phyloP scores from a whole-genome alignment of 192 early-diverging fungal genomes.

The Linnemannia elongata region DNA sequence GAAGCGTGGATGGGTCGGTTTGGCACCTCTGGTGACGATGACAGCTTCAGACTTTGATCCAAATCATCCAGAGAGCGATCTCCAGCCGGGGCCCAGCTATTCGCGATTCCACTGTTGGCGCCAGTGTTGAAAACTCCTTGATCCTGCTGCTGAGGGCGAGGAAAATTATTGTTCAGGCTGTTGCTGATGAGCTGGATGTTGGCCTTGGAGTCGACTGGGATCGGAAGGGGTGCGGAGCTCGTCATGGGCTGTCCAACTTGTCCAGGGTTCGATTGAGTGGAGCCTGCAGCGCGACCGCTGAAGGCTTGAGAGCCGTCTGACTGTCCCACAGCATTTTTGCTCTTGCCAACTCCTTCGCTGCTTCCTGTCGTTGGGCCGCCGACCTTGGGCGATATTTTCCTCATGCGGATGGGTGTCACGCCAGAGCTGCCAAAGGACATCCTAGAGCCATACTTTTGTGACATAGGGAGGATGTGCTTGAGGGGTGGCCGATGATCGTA shows the following conservation, averaged over 20 bases:
- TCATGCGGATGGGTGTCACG: slow-evolving; percentile 24
- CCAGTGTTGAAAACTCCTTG: neutral
- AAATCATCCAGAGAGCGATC: neutral
- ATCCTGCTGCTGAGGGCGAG: neutral
- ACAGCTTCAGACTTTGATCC: neutral
- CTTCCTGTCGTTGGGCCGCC: slow-evolving; percentile 5
- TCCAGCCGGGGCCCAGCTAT: neutral
- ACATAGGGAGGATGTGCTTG: slow-evolving; percentile 50
- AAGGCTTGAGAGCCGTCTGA: neutral
- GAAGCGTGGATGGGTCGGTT: neutral
- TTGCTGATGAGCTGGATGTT: neutral
- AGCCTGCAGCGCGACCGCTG: neutral
- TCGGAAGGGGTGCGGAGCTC: neutral
- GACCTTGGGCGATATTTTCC: slow-evolving; percentile 45
- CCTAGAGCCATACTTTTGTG: slow-evolving; percentile 39
- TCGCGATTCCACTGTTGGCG: neutral
- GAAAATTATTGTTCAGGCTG: neutral
- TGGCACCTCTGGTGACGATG: neutral
- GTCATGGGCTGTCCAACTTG: neutral
- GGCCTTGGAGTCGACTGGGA: neutral
- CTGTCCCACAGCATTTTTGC: neutral
- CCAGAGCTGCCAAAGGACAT: slow-evolving; percentile 20
- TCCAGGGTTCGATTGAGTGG: neutral
- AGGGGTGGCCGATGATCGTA: slow-evolving; percentile 39
- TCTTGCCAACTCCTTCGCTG: neutral